A percentile compares a stretch with the other conserved stretches of the same genome.
These are phyloP conservation scores for Rutstroemia sp. DNA, from an alignment of 2,329 filamentous ascomycete species.

Conservation along the genomic window DNA sequence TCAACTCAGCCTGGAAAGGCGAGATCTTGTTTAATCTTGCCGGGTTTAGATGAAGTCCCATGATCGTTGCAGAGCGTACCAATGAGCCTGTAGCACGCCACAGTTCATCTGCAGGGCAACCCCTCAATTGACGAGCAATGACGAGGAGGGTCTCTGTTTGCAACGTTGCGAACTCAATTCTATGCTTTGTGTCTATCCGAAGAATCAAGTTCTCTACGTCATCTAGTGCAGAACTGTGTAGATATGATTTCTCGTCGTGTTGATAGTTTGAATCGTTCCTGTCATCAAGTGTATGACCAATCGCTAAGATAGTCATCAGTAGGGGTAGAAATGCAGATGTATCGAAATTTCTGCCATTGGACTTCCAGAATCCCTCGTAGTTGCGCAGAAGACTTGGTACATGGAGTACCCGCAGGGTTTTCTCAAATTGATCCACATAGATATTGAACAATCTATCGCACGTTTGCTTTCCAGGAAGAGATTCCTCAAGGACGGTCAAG, in stretches of 20 bases:
- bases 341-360: constrained; percentile 4
- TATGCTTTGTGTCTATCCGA: constrained; percentile 5
- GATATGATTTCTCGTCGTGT: constrained; percentile 8
- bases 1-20: constrained; percentile 42
- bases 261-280: neutral
- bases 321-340: constrained; percentile 9
- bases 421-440: constrained; percentile 37
- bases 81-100: constrained; percentile 33
- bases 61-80: constrained; percentile 47
- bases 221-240: constrained; percentile 6
- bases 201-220: constrained; percentile 12
- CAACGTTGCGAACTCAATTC: constrained; percentile 11
- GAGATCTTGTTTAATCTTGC: constrained; percentile 40
- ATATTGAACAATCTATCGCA: constrained; percentile 22
- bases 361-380: constrained; percentile 34
- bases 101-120: constrained; percentile 6
- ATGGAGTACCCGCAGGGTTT: constrained; percentile 37
- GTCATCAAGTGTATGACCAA: constrained; percentile 6
- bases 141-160: constrained; percentile 10
- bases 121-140: constrained; percentile 8
- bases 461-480: constrained; percentile 6
- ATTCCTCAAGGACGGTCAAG: constrained; percentile 4
- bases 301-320: constrained; percentile 11
- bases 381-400: constrained; percentile 36
- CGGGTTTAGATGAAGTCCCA: constrained; percentile 51